Evolutionary conservation across 2,329 filamentous ascomycete genomes (phyloP).

Genomic region (Venturia effusa): DNA sequence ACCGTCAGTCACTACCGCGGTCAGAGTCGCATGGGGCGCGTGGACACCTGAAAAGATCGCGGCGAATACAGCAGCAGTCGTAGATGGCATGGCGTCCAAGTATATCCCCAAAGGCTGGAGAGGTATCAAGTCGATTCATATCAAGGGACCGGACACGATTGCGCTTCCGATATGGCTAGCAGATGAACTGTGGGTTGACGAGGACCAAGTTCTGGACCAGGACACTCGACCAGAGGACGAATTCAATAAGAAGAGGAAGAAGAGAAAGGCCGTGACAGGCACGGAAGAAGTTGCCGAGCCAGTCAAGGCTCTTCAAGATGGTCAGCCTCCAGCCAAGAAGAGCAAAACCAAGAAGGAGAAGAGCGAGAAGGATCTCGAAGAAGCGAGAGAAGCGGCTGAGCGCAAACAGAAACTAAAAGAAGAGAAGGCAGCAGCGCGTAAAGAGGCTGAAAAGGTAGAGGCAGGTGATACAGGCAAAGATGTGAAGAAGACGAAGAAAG

Average conservation of each 20-base stretch:
- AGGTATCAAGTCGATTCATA: conserved; percentile 71
- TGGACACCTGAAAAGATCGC: conserved; percentile 67
- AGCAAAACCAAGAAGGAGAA: background rate
- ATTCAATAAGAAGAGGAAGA: conserved; percentile 5
- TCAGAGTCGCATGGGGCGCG: conserved; percentile 66
- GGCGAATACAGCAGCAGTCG: conserved; percentile 68
- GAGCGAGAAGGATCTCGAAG: background rate
- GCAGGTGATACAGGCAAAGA: background rate
- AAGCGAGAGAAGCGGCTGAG: background rate
- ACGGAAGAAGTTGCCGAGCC: background rate
- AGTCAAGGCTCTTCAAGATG: background rate
- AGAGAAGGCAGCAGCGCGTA: background rate
- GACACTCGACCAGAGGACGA: conserved; percentile 21
- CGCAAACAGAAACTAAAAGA: background rate
- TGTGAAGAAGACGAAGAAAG: background rate
- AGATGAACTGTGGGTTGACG: conserved; percentile 80
- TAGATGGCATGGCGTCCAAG: conserved; percentile 40
- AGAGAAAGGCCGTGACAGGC: conserved; percentile 1
- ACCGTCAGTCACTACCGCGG: conserved; percentile 66
- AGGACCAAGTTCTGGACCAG: conserved; percentile 57
- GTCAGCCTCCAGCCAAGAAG: background rate
- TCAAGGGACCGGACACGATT: conserved; percentile 83
- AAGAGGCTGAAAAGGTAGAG: background rate
- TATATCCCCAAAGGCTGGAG: conserved; percentile 80
- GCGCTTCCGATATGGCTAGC: conserved; percentile 92